phyloP scores from a whole-genome alignment of 2,329 filamentous ascomycete genomes.

The Mycosphaerella sp. region DNA sequence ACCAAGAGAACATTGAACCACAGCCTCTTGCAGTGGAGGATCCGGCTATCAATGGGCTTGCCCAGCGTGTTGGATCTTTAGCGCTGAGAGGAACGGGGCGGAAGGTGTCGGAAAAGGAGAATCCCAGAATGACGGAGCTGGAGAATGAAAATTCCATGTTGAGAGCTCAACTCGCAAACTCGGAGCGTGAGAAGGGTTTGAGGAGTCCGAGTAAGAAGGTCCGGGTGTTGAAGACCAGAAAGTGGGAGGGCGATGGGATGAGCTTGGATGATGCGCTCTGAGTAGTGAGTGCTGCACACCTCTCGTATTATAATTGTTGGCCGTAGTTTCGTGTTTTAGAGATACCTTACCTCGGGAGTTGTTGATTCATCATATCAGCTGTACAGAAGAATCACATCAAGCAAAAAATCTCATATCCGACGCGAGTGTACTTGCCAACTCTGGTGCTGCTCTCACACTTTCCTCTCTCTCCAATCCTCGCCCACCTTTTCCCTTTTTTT shows the following conservation, averaged over 20 bases:
- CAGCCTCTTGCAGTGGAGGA: neutral
- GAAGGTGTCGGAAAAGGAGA: constrained; percentile 18
- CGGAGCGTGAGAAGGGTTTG: constrained; percentile 37
- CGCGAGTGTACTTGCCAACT: neutral
- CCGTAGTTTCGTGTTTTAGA: neutral
- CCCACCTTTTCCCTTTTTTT: no score
- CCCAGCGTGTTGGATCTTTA: constrained; percentile 9
- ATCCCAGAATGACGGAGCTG: constrained; percentile 31
- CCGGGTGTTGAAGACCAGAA: constrained; percentile 45
- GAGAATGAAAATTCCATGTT: constrained; percentile 44
- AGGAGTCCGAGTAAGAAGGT: constrained; percentile 46
- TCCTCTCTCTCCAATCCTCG: no score
- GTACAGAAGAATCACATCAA: neutral
- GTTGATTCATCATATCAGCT: neutral
- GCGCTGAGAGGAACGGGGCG: constrained; percentile 13
- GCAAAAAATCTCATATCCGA: neutral
- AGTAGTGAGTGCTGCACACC: neutral
- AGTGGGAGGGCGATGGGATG: constrained; percentile 38
- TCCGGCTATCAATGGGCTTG: constrained; percentile 5
- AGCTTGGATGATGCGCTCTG: constrained; percentile 24
- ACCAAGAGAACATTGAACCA: constrained; percentile 7
- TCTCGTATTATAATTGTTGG: neutral
- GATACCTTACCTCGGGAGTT: neutral
- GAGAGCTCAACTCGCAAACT: constrained; percentile 33
- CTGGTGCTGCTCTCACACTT: no score